Evolutionary conservation across 371 early-diverging fungal species (phyloP).

Genomic region (Modicella reniformis): DNA sequence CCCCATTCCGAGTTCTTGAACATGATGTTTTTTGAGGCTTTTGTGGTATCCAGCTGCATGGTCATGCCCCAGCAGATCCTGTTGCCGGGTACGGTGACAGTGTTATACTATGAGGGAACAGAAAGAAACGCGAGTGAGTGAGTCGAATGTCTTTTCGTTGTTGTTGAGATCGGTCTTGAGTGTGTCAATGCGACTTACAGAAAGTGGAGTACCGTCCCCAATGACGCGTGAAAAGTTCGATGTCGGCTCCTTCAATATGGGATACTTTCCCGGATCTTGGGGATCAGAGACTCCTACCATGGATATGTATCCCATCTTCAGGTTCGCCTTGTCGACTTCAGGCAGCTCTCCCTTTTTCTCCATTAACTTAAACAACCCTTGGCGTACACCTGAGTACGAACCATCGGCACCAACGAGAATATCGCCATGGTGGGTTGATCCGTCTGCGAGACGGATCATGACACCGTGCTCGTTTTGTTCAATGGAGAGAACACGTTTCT

Average conservation of each 20-base stretch:
- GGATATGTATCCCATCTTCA: constrained; percentile 28
- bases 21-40: neutral
- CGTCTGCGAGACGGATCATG: constrained; percentile 23
- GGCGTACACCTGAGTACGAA: constrained; percentile 18
- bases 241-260: constrained; percentile 8
- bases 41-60: constrained; percentile 7
- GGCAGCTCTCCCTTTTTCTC: constrained; percentile 19
- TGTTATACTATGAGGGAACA: constrained; percentile 7
- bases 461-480: constrained; percentile 24
- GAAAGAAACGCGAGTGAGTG: neutral
- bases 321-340: constrained; percentile 1
- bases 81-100: constrained; percentile 25
- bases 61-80: constrained; percentile 29
- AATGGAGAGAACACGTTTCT: constrained; percentile 25
- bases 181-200: constrained; percentile 16
- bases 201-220: constrained; percentile 16
- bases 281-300: constrained; percentile 36
- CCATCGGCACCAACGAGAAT: constrained; percentile 43
- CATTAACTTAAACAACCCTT: constrained; percentile 24
- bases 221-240: constrained; percentile 18
- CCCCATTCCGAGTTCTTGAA: constrained; percentile 28
- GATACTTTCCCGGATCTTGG: constrained; percentile 28
- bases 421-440: constrained; percentile 25
- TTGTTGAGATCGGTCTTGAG: neutral
- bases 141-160: neutral